Percentiles rank a stretch among this genome's conserved stretches.
These are phyloP conservation scores for Monoraphidium neglectum DNA, from an alignment of 139 green algal genomes.

Conservation along the genomic window DNA sequence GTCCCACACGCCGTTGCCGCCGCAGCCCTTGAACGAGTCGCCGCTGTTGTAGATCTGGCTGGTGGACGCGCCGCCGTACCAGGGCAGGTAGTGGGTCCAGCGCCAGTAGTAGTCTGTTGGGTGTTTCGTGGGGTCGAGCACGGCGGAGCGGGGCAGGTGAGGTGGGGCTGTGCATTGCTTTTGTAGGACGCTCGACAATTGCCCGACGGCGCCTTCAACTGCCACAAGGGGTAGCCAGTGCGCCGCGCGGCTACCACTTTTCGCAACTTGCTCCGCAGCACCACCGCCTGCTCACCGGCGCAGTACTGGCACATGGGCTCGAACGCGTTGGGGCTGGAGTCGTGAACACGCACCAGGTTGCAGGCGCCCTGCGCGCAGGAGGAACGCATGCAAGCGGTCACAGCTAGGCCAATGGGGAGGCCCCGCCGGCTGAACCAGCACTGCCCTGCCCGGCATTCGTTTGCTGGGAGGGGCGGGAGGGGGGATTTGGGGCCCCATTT, in stretches of 20 bases:
- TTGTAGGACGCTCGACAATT: too few relatives aligned
- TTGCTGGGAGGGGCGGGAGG: background rate
- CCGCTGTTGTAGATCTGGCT: slow-evolving; percentile 7
- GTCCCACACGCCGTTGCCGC: slow-evolving; percentile 36
- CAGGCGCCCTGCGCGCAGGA: slow-evolving; percentile 33
- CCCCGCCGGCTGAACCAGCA: background rate
- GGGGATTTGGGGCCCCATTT: background rate
- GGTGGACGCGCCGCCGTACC: slow-evolving; percentile 15
- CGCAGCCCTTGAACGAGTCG: slow-evolving; percentile 31
- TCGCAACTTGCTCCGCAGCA: too few relatives aligned
- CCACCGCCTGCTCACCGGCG: too few relatives aligned
- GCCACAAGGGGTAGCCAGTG: too few relatives aligned
- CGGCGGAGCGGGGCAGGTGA: too few relatives aligned
- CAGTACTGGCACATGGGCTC: slow-evolving; percentile 21
- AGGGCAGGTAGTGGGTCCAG: slow-evolving; percentile 28
- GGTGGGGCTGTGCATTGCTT: too few relatives aligned
- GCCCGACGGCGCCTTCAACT: too few relatives aligned
- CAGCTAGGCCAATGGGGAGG: background rate
- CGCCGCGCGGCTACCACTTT: too few relatives aligned
- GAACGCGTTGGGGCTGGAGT: slow-evolving; percentile 25
- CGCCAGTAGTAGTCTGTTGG: slow-evolving; percentile 31
- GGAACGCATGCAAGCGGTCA: background rate
- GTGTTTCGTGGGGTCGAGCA: too few relatives aligned
- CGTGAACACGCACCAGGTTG: slow-evolving; percentile 22
- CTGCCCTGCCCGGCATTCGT: background rate